Percentiles rank a stretch among this genome's conserved stretches.
Conservation (phyloP, 306 rosid genomes). For the Luffa aegyptiaca region DNA sequence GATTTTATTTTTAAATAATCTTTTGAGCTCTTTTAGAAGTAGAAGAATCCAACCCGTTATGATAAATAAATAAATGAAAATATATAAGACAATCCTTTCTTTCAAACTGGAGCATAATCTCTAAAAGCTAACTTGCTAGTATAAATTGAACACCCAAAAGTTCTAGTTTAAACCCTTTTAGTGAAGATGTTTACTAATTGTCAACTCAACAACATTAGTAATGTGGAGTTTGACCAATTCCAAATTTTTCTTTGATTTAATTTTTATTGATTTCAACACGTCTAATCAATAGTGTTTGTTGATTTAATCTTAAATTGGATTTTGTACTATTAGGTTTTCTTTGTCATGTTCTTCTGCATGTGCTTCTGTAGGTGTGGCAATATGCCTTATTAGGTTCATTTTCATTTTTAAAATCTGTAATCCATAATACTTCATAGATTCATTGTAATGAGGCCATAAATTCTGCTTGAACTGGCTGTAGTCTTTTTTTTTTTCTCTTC, state of each 20-base stretch:
- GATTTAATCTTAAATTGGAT: neutral
- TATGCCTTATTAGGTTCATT: neutral
- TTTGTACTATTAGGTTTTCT: neutral
- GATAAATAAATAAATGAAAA: neutral
- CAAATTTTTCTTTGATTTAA: neutral
- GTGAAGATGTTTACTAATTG: neutral
- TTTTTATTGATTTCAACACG: neutral
- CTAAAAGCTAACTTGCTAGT: neutral
- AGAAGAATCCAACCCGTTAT: neutral
- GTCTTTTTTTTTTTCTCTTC: neutral
- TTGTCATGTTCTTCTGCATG: neutral
- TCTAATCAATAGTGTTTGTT: neutral
- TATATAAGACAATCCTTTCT: neutral
- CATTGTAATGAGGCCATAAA: neutral
- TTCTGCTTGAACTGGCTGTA: neutral
- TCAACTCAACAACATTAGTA: neutral
- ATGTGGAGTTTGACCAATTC: neutral
- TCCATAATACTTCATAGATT: neutral
- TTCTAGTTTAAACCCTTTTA: neutral
- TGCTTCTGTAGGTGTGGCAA: neutral
- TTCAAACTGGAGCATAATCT: neutral
- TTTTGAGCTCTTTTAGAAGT: neutral
- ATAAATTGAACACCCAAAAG: neutral
- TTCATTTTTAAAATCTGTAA: neutral
- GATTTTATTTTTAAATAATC: neutral